These are phyloP conservation scores for Trypanosoma congolense DNA, from an alignment of 208 protist species.

Conservation along the genomic window DNA sequence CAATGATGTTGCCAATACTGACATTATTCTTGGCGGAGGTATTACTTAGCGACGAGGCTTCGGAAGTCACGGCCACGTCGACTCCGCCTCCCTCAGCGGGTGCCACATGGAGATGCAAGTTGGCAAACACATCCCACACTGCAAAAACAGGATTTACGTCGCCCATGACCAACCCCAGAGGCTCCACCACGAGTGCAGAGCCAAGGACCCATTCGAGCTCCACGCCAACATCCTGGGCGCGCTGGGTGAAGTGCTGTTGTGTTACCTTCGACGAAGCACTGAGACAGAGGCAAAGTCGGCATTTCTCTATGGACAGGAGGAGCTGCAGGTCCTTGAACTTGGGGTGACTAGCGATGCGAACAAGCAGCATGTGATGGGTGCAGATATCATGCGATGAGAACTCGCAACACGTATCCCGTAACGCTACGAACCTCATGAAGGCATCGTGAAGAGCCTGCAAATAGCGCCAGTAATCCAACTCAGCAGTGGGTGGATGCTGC, in stretches of 20 bases:
- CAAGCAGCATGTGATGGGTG: constrained; percentile 39
- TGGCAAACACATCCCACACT: constrained; percentile 46
- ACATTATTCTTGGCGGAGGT: background rate
- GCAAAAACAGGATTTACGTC: constrained; percentile 51
- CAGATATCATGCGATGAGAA: constrained; percentile 2
- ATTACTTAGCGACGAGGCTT: no score
- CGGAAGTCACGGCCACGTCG: no score
- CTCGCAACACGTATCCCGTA: constrained; percentile 16
- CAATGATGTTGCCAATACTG: background rate
- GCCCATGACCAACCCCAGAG: constrained; percentile 8
- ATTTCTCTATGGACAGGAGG: constrained; percentile 52
- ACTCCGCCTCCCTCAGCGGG: background rate
- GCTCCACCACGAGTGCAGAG: constrained; percentile 43
- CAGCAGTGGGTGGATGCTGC: background rate
- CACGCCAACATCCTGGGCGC: constrained; percentile 22
- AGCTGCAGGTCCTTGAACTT: constrained; percentile 43
- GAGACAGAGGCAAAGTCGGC: constrained; percentile 49
- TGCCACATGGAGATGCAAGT: constrained; percentile 33
- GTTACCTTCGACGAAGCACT: constrained; percentile 53
- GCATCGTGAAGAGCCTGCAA: constrained; percentile 21
- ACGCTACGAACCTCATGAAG: constrained; percentile 16
- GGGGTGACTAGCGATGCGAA: constrained; percentile 39
- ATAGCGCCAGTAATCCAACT: constrained; percentile 19
- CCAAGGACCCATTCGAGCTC: constrained; percentile 55
- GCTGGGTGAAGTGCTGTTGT: constrained; percentile 41